Evolutionary conservation across 192 early-diverging fungal genomes (phyloP).

Genomic region (Gaertneriomyces semiglobifer): DNA sequence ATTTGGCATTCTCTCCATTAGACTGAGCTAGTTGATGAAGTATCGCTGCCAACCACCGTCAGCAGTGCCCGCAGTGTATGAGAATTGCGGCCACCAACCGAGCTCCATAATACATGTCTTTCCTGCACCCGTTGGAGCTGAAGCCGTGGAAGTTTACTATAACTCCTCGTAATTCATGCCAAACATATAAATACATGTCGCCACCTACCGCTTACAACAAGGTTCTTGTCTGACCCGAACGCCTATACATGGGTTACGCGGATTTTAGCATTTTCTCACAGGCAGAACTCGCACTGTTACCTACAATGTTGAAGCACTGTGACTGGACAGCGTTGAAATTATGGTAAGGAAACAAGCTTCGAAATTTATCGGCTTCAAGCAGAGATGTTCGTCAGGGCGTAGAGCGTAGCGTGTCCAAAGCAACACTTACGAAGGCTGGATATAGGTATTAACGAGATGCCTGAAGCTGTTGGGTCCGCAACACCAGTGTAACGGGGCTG

Average conservation of each 20-base stretch:
- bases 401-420: not conserved
- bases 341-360: conserved; percentile 35
- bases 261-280: conserved; percentile 26
- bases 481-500: not conserved
- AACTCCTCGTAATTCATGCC: conserved; percentile 15
- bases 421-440: conserved; percentile 6
- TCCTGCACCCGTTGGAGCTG: conserved; percentile 66
- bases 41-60: conserved; percentile 32
- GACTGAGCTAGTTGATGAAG: conserved; percentile 23
- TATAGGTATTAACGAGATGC: not conserved
- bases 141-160: conserved; percentile 27
- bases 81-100: conserved; percentile 32
- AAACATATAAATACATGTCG: not conserved
- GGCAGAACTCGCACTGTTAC: conserved; percentile 26
- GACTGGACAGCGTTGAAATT: conserved; percentile 50
- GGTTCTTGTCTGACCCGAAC: conserved; percentile 34
- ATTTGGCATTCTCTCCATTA: conserved; percentile 40
- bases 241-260: conserved; percentile 18
- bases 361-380: conserved; percentile 33
- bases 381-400: not conserved
- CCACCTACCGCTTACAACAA: conserved; percentile 44
- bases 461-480: not conserved
- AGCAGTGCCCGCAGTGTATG: not conserved
- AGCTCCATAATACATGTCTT: conserved; percentile 66
- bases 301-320: conserved; percentile 44